Evolutionary conservation across 2,329 filamentous ascomycete genomes (phyloP).

Genomic region (Myriosclerotinia duriaeana): DNA sequence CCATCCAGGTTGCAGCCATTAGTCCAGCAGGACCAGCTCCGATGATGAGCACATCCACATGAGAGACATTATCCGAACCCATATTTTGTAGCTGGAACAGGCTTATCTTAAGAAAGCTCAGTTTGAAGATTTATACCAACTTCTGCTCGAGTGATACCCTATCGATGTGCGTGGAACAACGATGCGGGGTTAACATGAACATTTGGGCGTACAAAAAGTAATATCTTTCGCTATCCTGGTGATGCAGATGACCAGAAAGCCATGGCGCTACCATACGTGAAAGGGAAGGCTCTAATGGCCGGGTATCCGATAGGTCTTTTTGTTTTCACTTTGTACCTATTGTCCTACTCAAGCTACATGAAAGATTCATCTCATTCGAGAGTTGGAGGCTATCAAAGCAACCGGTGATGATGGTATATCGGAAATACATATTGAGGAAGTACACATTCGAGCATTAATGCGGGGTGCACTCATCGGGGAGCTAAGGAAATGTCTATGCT

Average conservation of each 20-base stretch:
- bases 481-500: neutral
- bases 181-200: neutral
- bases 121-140: neutral
- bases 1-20: conserved; percentile 52
- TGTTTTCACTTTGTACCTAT: neutral
- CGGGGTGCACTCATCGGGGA: conserved; percentile 1
- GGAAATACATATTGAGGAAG: neutral
- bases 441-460: neutral
- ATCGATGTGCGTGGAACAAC: neutral
- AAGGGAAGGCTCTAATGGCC: neutral
- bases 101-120: neutral
- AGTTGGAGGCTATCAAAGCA: neutral
- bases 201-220: neutral
- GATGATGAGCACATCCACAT: conserved; percentile 49
- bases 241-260: neutral
- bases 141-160: neutral
- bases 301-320: neutral
- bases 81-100: neutral
- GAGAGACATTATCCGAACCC: neutral
- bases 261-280: neutral
- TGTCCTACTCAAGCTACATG: neutral
- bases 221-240: too few relatives aligned
- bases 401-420: neutral
- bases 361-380: neutral
- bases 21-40: conserved; percentile 52